Conservation (phyloP, 176 grass and related monocot genomes). For the Chrysopogon serrulatus region DNA sequence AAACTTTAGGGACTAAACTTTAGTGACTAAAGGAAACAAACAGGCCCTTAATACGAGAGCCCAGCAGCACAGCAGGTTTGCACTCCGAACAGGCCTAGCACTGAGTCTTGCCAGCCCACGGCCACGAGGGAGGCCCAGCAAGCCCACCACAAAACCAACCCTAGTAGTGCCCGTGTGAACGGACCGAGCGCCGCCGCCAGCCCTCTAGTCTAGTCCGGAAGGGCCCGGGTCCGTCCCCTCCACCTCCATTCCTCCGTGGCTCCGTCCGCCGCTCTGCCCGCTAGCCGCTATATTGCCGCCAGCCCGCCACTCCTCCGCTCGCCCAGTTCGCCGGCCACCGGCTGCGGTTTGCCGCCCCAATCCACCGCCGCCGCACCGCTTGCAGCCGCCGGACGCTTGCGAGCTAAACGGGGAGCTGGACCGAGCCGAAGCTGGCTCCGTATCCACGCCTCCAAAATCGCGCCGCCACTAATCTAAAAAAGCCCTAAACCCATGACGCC, state of each 20-base stretch:
- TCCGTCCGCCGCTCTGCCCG: too few species aligned
- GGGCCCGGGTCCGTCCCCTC: not conserved
- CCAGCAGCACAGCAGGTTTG: too few species aligned
- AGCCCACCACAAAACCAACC: not conserved
- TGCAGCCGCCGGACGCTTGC: not conserved
- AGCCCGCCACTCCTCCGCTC: not conserved
- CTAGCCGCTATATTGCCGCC: not conserved
- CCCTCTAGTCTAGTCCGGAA: not conserved
- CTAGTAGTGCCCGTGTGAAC: not conserved
- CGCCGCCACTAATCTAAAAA: constrained; percentile 11
- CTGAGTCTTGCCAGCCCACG: not conserved
- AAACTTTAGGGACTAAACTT: too few species aligned
- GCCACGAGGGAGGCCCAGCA: not conserved
- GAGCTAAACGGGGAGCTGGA: not conserved
- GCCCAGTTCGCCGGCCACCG: not conserved
- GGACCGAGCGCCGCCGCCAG: not conserved
- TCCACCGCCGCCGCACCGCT: not conserved
- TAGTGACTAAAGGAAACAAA: too few species aligned
- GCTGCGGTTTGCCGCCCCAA: not conserved
- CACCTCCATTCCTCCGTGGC: not conserved
- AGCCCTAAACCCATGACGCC: constrained; percentile 52
- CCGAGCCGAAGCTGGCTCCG: not conserved
- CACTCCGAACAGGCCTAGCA: not conserved
- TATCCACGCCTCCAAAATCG: not conserved
- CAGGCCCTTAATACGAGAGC: too few species aligned